Percentiles rank a stretch among this genome's conserved stretches.
phyloP scores from a whole-genome alignment of 805 yeast species.

The Kluyveromyces aestuarii region DNA sequence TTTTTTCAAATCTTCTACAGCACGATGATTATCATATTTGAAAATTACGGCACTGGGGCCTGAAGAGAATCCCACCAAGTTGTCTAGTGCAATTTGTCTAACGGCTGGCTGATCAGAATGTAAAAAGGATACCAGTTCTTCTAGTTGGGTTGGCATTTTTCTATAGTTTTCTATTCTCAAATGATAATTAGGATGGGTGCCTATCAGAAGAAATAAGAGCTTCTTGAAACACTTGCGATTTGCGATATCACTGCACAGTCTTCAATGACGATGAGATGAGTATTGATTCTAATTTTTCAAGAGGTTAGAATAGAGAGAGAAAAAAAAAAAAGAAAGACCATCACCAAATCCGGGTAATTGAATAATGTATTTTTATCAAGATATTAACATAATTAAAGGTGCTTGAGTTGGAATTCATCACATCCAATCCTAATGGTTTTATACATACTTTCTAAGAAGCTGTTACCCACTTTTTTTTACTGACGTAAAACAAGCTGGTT shows the following conservation, averaged over 20 bases:
- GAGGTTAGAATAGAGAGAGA: not conserved
- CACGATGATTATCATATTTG: constrained; percentile 56
- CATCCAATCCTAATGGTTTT: no score
- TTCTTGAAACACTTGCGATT: no score
- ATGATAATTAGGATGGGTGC: not conserved
- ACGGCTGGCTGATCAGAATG: constrained; percentile 76
- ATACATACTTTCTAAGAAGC: no score
- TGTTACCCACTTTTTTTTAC: not conserved
- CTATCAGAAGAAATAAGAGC: no score
- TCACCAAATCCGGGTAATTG: not conserved
- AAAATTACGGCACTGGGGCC: constrained; percentile 62
- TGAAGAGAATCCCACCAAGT: constrained; percentile 71
- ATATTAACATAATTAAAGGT: no score
- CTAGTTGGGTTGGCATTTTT: constrained; percentile 42
- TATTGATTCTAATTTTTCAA: not conserved
- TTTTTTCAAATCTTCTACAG: constrained; percentile 62
- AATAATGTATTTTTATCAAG: no score
- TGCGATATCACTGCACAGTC: no score
- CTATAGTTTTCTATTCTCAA: not conserved
- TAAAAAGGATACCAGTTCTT: constrained; percentile 65
- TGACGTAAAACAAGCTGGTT: no score
- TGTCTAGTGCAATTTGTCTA: constrained; percentile 75
- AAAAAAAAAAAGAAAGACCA: not conserved
- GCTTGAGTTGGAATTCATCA: no score
- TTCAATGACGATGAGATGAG: not conserved